A percentile compares a stretch with the other conserved stretches of the same genome.
Evolutionary conservation across 2,329 filamentous ascomycete genomes (phyloP).

Genomic region (Monosporascus sp.): DNA sequence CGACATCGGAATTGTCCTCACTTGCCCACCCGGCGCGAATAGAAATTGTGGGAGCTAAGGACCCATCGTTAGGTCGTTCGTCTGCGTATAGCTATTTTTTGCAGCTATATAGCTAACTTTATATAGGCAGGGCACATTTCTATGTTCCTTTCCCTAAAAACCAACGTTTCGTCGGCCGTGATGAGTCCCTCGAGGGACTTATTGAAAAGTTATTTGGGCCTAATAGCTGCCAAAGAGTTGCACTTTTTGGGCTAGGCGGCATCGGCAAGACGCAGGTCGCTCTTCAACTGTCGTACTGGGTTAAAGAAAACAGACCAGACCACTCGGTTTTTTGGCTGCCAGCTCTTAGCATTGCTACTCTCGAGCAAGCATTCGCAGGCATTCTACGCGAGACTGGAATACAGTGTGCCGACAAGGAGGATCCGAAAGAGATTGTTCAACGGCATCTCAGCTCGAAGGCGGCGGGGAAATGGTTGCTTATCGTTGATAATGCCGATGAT

Average conservation of each 20-base stretch:
- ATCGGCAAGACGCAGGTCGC: slow-evolving; percentile 36
- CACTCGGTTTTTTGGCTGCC: slow-evolving; percentile 41
- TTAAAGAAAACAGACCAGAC: slow-evolving; percentile 25
- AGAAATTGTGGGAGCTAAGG: background rate
- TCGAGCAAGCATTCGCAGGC: slow-evolving; percentile 33
- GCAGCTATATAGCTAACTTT: too few species aligned
- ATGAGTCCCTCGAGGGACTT: background rate
- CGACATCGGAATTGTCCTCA: background rate
- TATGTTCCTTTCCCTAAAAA: slow-evolving; percentile 2
- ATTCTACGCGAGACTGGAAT: slow-evolving; percentile 28
- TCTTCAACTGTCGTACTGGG: slow-evolving; percentile 34
- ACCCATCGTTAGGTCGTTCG: background rate
- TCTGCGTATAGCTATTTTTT: background rate
- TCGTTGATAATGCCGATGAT: slow-evolving; percentile 40
- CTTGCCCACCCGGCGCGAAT: too few species aligned
- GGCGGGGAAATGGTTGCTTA: slow-evolving; percentile 32
- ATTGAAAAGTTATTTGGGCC: background rate
- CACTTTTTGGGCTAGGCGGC: slow-evolving; percentile 33
- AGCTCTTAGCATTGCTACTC: slow-evolving; percentile 30
- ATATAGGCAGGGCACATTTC: background rate
- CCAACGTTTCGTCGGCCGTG: background rate
- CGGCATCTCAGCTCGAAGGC: slow-evolving; percentile 20
- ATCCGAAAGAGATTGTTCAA: slow-evolving; percentile 56
- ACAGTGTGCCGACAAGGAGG: slow-evolving; percentile 44
- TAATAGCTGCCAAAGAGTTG: slow-evolving; percentile 10